These are phyloP conservation scores for Pseudozyma hubeiensis DNA, from an alignment of 1,284 basidiomycete genomes.

Conservation along the genomic window DNA sequence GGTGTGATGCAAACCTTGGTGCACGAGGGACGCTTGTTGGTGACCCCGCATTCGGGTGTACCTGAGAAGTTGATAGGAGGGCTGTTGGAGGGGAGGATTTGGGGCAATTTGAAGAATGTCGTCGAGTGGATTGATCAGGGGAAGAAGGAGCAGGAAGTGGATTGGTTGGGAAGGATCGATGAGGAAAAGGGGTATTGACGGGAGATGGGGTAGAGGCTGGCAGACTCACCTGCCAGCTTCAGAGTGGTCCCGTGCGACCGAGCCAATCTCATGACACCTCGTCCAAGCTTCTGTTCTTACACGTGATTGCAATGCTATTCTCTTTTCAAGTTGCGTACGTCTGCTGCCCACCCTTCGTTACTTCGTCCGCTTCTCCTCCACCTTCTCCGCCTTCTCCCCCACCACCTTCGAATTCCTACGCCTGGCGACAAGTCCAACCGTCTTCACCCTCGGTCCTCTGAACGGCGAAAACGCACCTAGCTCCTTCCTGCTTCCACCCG, in stretches of 20 bases:
- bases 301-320: background rate
- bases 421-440: conserved; percentile 24
- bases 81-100: conserved; percentile 17
- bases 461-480: conserved; percentile 18
- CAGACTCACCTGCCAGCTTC: too few relatives aligned
- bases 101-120: conserved; percentile 10
- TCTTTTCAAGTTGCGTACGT: background rate
- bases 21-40: conserved; percentile 8
- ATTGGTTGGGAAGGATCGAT: conserved; percentile 23
- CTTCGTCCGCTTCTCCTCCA: background rate
- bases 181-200: conserved; percentile 25
- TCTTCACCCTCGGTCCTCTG: conserved; percentile 31
- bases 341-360: too few relatives aligned
- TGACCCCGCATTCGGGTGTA: conserved; percentile 43
- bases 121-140: background rate
- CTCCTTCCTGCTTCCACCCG: background rate
- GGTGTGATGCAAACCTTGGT: conserved; percentile 4
- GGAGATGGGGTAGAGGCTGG: background rate
- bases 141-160: background rate
- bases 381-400: background rate
- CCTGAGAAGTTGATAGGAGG: conserved; percentile 3
- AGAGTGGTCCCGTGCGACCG: too few relatives aligned
- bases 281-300: too few relatives aligned
- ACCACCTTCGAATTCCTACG: conserved; percentile 3
- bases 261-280: too few relatives aligned